phyloP scores from a whole-genome alignment of 140 eudicot genomes.

The Anethum foeniculum region DNA sequence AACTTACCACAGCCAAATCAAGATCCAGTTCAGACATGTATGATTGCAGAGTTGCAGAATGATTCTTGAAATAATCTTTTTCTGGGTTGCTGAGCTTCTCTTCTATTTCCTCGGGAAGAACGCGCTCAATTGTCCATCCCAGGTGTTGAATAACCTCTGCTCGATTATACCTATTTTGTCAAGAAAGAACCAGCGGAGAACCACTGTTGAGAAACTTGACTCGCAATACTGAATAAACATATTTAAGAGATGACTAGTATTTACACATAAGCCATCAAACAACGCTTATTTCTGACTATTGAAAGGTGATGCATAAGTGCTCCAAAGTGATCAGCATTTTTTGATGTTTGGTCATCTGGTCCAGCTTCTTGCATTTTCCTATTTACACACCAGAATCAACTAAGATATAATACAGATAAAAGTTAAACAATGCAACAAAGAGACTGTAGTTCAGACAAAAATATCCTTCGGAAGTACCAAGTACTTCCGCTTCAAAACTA shows the following conservation, averaged over 20 bases:
- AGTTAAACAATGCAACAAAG: neutral
- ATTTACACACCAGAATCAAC: neutral
- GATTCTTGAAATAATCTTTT: conserved; percentile 65
- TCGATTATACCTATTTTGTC: conserved; percentile 57
- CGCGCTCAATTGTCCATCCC: conserved; percentile 66
- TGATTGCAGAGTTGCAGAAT: conserved; percentile 49
- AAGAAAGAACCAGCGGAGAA: conserved; percentile 17
- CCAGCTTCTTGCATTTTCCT: conserved; percentile 66
- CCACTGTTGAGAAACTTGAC: conserved; percentile 7
- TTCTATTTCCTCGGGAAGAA: conserved; percentile 66
- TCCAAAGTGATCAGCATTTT: conserved; percentile 68
- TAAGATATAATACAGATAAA: neutral
- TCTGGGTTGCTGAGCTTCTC: conserved; percentile 68
- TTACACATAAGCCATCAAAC: conserved; percentile 94
- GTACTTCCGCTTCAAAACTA: neutral
- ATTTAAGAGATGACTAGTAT: conserved; percentile 5
- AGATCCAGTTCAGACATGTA: conserved; percentile 61
- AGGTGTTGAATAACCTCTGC: conserved; percentile 67
- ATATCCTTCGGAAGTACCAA: neutral
- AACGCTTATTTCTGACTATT: conserved; percentile 83
- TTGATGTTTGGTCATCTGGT: conserved; percentile 36
- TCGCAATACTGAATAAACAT: neutral
- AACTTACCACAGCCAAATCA: conserved; percentile 65
- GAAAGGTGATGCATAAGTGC: conserved; percentile 88
- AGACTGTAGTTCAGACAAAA: neutral